These are phyloP conservation scores for Diaporthe citri DNA, from an alignment of 2,329 filamentous ascomycete genomes.

Conservation along the genomic window DNA sequence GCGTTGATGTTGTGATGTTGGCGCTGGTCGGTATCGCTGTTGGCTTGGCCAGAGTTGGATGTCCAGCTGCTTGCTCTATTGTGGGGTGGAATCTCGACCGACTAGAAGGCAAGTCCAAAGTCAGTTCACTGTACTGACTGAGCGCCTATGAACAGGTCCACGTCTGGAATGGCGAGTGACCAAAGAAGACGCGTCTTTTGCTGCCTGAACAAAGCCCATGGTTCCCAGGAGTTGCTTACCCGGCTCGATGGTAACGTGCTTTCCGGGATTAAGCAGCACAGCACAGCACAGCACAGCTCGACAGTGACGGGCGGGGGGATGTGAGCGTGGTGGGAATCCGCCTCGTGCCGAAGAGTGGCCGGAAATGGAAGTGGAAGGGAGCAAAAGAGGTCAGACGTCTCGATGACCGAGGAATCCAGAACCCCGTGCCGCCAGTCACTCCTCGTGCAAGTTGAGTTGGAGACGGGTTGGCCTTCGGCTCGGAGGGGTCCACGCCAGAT, in stretches of 20 bases:
- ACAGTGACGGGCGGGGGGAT: neutral
- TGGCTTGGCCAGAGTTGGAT: neutral
- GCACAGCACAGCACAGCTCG: neutral
- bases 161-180: neutral
- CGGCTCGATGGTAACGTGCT: neutral
- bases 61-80: neutral
- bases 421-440: slow-evolving; percentile 22
- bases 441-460: slow-evolving; percentile 9
- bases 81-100: neutral
- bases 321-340: neutral
- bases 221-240: slow-evolving; percentile 23
- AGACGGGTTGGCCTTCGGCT: neutral
- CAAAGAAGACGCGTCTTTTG: slow-evolving; percentile 10
- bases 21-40: slow-evolving; percentile 3
- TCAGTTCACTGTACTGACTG: neutral
- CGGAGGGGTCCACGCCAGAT: slow-evolving; percentile 24
- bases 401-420: slow-evolving; percentile 13
- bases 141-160: neutral
- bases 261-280: neutral
- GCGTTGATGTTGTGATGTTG: neutral
- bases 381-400: slow-evolving; percentile 14
- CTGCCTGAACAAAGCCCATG: slow-evolving; percentile 10
- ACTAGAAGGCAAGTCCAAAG: neutral
- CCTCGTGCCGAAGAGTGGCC: neutral
- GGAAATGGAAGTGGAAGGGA: neutral